phyloP scores from a whole-genome alignment of 768 basidiomycete genomes.

The Lentinula lateritia region DNA sequence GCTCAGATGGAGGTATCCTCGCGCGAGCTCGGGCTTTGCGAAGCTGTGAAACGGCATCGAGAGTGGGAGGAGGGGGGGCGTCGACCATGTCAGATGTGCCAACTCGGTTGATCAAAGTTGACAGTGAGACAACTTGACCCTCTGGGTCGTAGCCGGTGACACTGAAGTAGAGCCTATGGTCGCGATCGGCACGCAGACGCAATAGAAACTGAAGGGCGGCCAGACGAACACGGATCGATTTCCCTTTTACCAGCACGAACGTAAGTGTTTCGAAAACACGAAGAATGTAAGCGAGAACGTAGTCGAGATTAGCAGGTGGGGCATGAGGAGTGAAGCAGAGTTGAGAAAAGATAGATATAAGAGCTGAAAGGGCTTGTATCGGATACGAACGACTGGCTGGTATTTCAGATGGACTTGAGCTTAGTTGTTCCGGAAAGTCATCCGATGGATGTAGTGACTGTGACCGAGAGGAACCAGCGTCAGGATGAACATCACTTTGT shows the following conservation, averaged over 20 bases:
- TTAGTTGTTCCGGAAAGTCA: slow-evolving; percentile 23
- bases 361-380: slow-evolving; percentile 56
- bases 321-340: slow-evolving; percentile 65
- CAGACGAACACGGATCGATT: slow-evolving; percentile 58
- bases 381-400: slow-evolving; percentile 25
- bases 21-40: slow-evolving; percentile 43
- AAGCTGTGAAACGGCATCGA: slow-evolving; percentile 19
- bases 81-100: slow-evolving; percentile 1
- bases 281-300: slow-evolving; percentile 47
- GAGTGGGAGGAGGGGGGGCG: not conserved
- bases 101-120: slow-evolving; percentile 56
- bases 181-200: slow-evolving; percentile 83
- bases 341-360: slow-evolving; percentile 65
- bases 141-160: slow-evolving; percentile 48
- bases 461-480: slow-evolving; percentile 62
- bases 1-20: slow-evolving; percentile 32
- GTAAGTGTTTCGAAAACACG: slow-evolving; percentile 50
- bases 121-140: slow-evolving; percentile 52
- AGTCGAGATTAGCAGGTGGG: slow-evolving; percentile 40
- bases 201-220: slow-evolving; percentile 81
- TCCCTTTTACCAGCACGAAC: slow-evolving; percentile 36
- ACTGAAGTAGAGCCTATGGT: slow-evolving; percentile 74
- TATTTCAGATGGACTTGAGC: slow-evolving; percentile 17
- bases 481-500: slow-evolving; percentile 55
- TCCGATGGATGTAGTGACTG: slow-evolving; percentile 47